Conservation (phyloP, 2,329 filamentous ascomycete species). For the Setomelanomma holmii region DNA sequence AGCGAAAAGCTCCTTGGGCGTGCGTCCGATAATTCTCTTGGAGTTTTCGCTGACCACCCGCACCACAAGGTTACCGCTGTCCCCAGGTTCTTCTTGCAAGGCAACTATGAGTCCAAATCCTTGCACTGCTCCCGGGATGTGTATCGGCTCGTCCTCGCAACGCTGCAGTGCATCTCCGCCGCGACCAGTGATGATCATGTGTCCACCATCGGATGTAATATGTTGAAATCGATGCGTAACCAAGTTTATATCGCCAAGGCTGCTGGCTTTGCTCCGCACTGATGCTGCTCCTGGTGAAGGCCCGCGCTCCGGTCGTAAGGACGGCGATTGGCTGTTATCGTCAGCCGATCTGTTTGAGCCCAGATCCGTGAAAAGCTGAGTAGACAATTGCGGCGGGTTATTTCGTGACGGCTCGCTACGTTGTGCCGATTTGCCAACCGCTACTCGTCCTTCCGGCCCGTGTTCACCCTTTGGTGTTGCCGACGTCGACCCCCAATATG, state of each 20-base stretch:
- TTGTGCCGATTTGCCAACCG: conserved; percentile 1
- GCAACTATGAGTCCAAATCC: conserved; percentile 80
- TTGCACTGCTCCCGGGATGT: conserved; percentile 83
- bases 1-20: conserved; percentile 76
- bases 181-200: conserved; percentile 82
- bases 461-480: conserved; percentile 11
- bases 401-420: conserved; percentile 14
- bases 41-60: conserved; percentile 85
- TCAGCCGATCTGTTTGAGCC: conserved; percentile 34
- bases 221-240: conserved; percentile 81
- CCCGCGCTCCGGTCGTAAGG: conserved; percentile 27
- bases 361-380: conserved; percentile 48
- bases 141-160: conserved; percentile 92
- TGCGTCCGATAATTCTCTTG: conserved; percentile 74
- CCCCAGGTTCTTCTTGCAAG: conserved; percentile 72
- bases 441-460: background rate
- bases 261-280: conserved; percentile 43
- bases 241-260: conserved; percentile 55
- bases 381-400: conserved; percentile 24
- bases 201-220: conserved; percentile 75
- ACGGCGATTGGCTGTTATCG: conserved; percentile 28
- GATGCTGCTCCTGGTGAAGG: conserved; percentile 39
- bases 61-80: conserved; percentile 66
- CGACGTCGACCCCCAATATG: conserved; percentile 7
- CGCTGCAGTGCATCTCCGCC: conserved; percentile 74